Evolutionary conservation across 2,329 filamentous ascomycete species (phyloP), one percentile per base, ranked within the genome.

Genomic region (Xylariaceae sp.): DNA sequence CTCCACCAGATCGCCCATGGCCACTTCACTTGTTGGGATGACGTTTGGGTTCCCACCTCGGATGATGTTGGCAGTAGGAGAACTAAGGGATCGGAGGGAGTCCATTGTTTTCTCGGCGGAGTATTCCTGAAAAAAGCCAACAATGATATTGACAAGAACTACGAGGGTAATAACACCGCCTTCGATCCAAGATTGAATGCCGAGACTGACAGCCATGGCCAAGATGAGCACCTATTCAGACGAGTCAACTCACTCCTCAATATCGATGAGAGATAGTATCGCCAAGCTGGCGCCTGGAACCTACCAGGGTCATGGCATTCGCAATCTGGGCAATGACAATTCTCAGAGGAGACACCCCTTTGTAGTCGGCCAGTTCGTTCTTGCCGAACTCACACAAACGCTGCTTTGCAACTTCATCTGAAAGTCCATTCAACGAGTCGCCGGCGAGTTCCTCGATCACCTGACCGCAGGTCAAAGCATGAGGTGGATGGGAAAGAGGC

Each of bases 261-360:
- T n/a, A n/a, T n/a, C n/a, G n/a, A n/a, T n/a, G n/a, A n/a, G n/a
- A n/a, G n/a, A n/a, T n/a, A n/a, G n/a, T n/a, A n/a, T n/a, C n/a
- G n/a, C n/a, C n/a, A n/a, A n/a, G n/a, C n/a, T n/a, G n/a, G n/a
- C 39, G 12, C 40, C 34, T 28, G 28, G 19, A 41, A 45, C 59
- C 6, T 66, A 82, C 83, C 66, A 87, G 67, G 58, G 80, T 85
- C 83, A 86, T 86, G 11, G 82, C 83, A 64, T 87, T 87, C 43
- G 82, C 82, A 43, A 86, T 71, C 63, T 87, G 83, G 40, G 78
- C 73, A 40, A 86, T 67, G 16, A 87, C 65, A 51, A 87, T 86
- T 63, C 83, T 83, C 42, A 75, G 64, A 19, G 78, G 74, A 40
- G 76, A 77, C 28, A 86, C 81, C 6, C 78, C 77, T 52, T 75